A percentile compares a stretch with the other conserved stretches of the same genome.
phyloP scores from a whole-genome alignment of 1,284 basidiomycete genomes.

The Moniliella sp. region DNA sequence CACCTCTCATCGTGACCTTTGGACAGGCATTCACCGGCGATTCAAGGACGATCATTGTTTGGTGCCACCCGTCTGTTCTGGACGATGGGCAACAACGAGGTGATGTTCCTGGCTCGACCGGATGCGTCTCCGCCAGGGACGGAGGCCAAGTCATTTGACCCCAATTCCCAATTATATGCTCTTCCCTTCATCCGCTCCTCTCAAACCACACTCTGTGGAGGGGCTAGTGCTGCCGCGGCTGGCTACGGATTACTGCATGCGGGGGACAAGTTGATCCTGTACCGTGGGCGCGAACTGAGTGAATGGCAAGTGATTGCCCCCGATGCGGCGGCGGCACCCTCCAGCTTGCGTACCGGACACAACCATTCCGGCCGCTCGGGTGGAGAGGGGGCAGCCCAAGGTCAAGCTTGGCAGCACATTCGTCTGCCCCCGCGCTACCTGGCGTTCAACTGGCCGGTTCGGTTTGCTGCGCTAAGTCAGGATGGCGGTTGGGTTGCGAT shows the following conservation, averaged over 20 bases:
- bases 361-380: too few species aligned
- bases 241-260: slow-evolving; percentile 83
- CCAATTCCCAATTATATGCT: slow-evolving; percentile 36
- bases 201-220: slow-evolving; percentile 70
- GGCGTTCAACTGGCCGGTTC: slow-evolving; percentile 77
- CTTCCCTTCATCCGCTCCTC: slow-evolving; percentile 84
- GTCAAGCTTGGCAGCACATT: slow-evolving; percentile 92
- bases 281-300: slow-evolving; percentile 84
- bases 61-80: slow-evolving; percentile 40
- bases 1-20: slow-evolving; percentile 48
- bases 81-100: slow-evolving; percentile 20
- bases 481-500: slow-evolving; percentile 82
- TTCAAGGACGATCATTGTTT: slow-evolving; percentile 60
- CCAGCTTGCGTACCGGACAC: too few species aligned
- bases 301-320: slow-evolving; percentile 96
- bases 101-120: slow-evolving; percentile 7
- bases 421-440: slow-evolving; percentile 74
- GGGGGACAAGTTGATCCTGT: slow-evolving; percentile 82
- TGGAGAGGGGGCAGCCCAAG: too few species aligned
- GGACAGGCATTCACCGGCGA: slow-evolving; percentile 34
- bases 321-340: slow-evolving; percentile 88
- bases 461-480: slow-evolving; percentile 68
- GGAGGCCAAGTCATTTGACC: background rate
- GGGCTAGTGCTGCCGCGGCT: slow-evolving; percentile 79
- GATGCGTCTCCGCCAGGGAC: background rate